A percentile compares a stretch with the other conserved stretches of the same genome.
Evolutionary conservation across 768 basidiomycete species (phyloP).

Genomic region (Termitomyces sp.): DNA sequence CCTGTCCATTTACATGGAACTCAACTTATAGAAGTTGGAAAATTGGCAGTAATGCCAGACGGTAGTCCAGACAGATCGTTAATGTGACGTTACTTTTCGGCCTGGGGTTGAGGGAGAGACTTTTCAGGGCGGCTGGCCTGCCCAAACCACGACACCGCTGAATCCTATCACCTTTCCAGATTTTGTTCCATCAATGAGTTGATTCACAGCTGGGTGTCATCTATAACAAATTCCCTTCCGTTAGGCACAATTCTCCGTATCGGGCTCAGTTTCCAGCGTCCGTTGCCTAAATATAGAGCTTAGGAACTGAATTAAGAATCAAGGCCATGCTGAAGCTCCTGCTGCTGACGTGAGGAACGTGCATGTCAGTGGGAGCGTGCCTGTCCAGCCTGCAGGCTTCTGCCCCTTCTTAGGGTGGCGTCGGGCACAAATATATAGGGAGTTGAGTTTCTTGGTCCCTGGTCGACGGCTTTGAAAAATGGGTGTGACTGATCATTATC

Average conservation of each 20-base stretch:
- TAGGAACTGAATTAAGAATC: neutral
- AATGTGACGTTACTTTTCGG: neutral
- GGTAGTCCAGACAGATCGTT: neutral
- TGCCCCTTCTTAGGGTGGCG: neutral
- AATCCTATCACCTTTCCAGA: neutral
- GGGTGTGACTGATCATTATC: neutral
- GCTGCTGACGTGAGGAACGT: neutral
- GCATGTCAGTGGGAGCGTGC: neutral
- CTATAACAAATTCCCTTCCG: neutral
- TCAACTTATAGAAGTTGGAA: neutral
- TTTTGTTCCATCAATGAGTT: neutral
- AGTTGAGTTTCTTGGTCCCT: neutral
- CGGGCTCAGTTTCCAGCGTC: neutral
- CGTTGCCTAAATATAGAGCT: slow-evolving; percentile 2
- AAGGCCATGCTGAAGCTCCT: slow-evolving; percentile 4
- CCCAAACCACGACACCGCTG: neutral
- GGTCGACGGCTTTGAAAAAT: neutral
- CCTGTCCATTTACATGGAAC: neutral
- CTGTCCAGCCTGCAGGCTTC: neutral
- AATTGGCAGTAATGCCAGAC: neutral
- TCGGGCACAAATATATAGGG: neutral
- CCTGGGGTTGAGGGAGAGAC: neutral
- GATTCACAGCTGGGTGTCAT: neutral
- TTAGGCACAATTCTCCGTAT: neutral
- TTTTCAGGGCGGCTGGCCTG: neutral